phyloP scores from a whole-genome alignment of 2,329 filamentous ascomycete genomes.

The Aspergillus sp. region DNA sequence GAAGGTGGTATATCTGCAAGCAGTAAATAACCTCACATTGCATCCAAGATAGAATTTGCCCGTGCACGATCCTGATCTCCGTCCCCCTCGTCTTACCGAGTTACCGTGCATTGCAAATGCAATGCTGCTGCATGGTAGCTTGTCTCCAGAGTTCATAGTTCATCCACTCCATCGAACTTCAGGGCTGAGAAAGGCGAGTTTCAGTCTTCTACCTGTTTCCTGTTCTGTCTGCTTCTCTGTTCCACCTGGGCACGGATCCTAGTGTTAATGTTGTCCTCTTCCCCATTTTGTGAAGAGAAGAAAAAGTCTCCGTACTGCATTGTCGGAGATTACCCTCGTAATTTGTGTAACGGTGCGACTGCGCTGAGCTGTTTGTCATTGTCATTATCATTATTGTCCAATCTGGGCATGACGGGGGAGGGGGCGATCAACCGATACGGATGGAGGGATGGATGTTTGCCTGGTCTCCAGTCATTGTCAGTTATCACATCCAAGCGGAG shows the following conservation, averaged over 20 bases:
- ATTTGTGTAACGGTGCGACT: neutral
- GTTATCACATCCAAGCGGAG: neutral
- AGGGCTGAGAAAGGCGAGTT: too few relatives aligned
- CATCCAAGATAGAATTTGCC: slow-evolving; percentile 6
- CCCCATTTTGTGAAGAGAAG: neutral
- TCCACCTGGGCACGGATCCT: neutral
- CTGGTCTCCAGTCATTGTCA: neutral
- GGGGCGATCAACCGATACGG: neutral
- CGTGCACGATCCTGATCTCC: neutral
- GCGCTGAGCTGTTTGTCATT: neutral
- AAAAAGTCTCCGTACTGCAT: neutral
- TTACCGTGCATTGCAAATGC: too few relatives aligned
- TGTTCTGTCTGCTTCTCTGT: neutral
- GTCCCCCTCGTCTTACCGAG: neutral
- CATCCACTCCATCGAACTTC: too few relatives aligned
- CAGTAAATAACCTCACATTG: slow-evolving; percentile 29
- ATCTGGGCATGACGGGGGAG: neutral
- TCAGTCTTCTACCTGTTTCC: too few relatives aligned
- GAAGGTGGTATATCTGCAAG: slow-evolving; percentile 15
- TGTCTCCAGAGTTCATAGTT: neutral
- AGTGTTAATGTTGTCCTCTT: neutral
- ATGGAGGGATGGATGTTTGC: neutral
- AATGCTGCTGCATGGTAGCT: too few relatives aligned
- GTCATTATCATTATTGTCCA: neutral
- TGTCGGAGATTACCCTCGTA: neutral